Base-by-base conservation (phyloP, 306 rosid species). In the Vigna mungo region DNA sequence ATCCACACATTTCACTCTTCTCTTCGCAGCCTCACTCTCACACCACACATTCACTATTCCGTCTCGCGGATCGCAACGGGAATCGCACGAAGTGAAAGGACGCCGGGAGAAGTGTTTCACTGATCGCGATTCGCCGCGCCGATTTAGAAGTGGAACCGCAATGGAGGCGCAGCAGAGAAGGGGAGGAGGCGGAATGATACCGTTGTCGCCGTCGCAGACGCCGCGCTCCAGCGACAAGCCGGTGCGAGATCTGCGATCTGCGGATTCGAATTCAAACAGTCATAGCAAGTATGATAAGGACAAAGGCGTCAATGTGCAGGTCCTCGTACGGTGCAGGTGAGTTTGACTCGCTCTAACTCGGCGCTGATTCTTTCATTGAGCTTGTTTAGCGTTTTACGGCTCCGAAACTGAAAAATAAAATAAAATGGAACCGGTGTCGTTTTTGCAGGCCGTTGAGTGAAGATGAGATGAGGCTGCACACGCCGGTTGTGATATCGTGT, bases 291-390 rank as follows among this genome's bases (percentile, higher is more conserved):
- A 84, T 72, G 99, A 96, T 36, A 96, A 86, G 73, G 99, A 96
- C 25, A 96, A 96, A 80, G 98, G 99, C 25, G 99, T 96, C 76
- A 96, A 93, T 89, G 98, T 96, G 69, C 99, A 91, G 90, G 99
- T 96, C 72, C 87, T 96, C 68, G 87, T 96, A 77, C 93, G 99
- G 58, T 96, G 99, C 85, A 96, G 99, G 99, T 93, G 80, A 88
- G 89, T 80, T n/a, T 55, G 55, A 77, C 75, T 71, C 27, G 44
- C 58, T 72, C 18, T 76, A 20, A 81, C 79, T 84, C 79, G n/a
- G 18, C 47, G 9, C 25, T 32, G 55, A 83, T 56, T 77, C 84
- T n/a, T 37, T 56, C 58, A 25, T 80, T 80, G 30, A 58, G 71
- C 41, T 68, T 68, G 66, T 62, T 59, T 59, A 30, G 1, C 16